Percentiles rank a stretch among this genome's conserved stretches.
Conservation (phyloP, 129 eudicot genomes). For the Artemisia annua region DNA sequence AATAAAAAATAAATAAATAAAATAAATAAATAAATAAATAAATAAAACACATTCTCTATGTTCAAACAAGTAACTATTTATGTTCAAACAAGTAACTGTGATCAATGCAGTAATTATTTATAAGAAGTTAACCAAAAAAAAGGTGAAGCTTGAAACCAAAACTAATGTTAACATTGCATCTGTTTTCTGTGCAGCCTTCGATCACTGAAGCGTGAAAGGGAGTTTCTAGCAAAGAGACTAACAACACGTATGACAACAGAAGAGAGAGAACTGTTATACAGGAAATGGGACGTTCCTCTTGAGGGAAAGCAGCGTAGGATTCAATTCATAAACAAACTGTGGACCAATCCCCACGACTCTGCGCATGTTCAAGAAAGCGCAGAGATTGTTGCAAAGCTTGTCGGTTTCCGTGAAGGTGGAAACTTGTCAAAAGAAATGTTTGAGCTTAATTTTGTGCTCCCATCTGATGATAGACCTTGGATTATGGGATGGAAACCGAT, state of each 20-base stretch:
- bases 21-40: too few species aligned
- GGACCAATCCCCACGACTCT: slow-evolving; percentile 78
- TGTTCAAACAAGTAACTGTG: too few species aligned
- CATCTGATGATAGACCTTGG: slow-evolving; percentile 90
- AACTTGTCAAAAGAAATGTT: slow-evolving; percentile 93
- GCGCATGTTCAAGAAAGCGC: slow-evolving; percentile 84
- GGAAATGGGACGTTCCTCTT: slow-evolving; percentile 87
- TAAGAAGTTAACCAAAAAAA: too few species aligned
- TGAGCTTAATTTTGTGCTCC: slow-evolving; percentile 85
- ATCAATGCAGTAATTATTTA: too few species aligned
- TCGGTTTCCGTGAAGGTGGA: slow-evolving; percentile 83
- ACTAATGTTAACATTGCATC: neutral
- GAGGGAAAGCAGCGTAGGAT: slow-evolving; percentile 91
- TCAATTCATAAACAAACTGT: slow-evolving; percentile 79
- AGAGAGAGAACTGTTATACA: slow-evolving; percentile 73
- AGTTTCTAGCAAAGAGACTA: slow-evolving; percentile 86
- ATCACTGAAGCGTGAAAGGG: slow-evolving; percentile 84
- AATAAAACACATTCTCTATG: too few species aligned
- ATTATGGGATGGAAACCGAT: slow-evolving; percentile 88
- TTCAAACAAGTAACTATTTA: too few species aligned
- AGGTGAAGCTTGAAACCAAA: neutral
- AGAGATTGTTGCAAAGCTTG: slow-evolving; percentile 86
- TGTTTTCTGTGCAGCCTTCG: slow-evolving; percentile 45
- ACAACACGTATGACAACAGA: slow-evolving; percentile 62
- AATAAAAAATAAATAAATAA: too few species aligned